Conservation (phyloP, 73 alveolate species). For the Effrenium voratum region DNA sequence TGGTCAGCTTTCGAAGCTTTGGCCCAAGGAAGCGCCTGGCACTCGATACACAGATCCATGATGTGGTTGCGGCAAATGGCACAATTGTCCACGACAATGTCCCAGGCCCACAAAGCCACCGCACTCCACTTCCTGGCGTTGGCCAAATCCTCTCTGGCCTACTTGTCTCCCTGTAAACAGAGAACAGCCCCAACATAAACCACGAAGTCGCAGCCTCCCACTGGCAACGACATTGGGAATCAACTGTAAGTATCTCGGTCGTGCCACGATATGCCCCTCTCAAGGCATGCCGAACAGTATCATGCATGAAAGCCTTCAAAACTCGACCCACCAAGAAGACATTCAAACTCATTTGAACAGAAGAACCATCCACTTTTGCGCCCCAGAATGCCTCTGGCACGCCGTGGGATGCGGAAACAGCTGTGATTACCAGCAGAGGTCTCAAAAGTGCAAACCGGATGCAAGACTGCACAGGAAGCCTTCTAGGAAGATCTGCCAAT, state of each 20-base stretch:
- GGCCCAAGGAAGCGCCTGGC: slow-evolving; percentile 96
- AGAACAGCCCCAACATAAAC: neutral
- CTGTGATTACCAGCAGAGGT: no score
- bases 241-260: neutral
- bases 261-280: neutral
- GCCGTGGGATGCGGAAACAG: no score
- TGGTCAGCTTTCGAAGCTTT: no score
- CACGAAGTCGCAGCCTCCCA: neutral
- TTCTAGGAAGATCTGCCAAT: no score
- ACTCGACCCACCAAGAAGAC: no score
- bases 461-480: no score
- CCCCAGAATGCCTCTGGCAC: no score
- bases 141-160: neutral
- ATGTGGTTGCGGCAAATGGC: slow-evolving; percentile 98
- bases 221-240: neutral
- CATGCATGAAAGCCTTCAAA: no score
- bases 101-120: slow-evolving; percentile 94
- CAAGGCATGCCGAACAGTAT: no score
- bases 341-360: no score
- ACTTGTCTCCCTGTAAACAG: neutral
- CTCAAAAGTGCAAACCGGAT: no score
- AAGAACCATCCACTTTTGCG: no score
- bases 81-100: slow-evolving; percentile 98
- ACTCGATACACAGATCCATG: slow-evolving; percentile 98
- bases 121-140: slow-evolving; percentile 25